Evolutionary conservation across 2,329 filamentous ascomycete species (phyloP), one percentile per base, ranked within the genome.

Genomic region (Penicillium sp.): DNA sequence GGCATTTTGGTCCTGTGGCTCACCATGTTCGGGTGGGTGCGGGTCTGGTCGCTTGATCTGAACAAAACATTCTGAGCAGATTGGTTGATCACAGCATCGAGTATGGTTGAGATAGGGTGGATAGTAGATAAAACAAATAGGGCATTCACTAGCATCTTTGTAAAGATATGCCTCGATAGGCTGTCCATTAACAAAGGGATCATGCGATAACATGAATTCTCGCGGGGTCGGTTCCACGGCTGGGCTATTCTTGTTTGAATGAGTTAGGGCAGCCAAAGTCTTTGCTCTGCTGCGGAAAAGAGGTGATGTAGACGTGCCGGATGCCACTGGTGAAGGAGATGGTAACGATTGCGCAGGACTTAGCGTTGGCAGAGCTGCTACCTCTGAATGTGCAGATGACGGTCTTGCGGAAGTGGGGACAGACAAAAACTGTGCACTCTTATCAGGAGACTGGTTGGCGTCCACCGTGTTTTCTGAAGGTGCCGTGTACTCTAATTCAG

Each of bases 21-120:
- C 72, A 26, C 82, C 81, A 67, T 94, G 90, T 69, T 96, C 90
- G 1, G 91, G 90, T 40, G 91, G 85, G 70, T 97, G 90, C 9
- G 91, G 92, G 62, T 99, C 93, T 3, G 91, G 87, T 43, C 94
- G 85, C 71, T 97, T 97, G 70, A 99, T 99, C 72, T 99, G 94
- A 3, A 99, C 94, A 67, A 99, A 99, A 72, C 94, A 99, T 75
- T 99, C 94, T 43, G 92, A 97, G 75, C 94, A 99, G 61, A 99
- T 97, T 5, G 89, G 82, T 70, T 99, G 94, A 65, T 96, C 91
- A 72, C 94, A 99, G 70, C 94, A 99, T 63, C 94, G 82, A 0
- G 94, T 99, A 62, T 87, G 88, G 74, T 99, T 99, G 28, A 99
- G 81, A 68, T 95, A 95, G 3, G 91, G 91, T 0, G 94, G 94